Percentiles rank a stretch among this genome's conserved stretches.
These are phyloP conservation scores for Cavenderia fasciculata DNA, from an alignment of 78 protist species.

Conservation along the genomic window DNA sequence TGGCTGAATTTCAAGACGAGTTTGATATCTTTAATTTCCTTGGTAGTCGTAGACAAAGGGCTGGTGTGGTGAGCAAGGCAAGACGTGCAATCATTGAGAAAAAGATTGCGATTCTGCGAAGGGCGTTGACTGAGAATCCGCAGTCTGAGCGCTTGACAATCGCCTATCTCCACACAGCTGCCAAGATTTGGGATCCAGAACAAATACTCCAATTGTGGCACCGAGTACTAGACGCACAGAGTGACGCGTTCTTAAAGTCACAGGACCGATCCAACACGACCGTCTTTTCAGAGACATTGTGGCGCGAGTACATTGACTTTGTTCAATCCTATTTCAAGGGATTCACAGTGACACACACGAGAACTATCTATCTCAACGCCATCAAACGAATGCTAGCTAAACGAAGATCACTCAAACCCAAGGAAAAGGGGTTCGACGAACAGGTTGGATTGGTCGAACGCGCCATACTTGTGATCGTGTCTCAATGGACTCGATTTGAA, in stretches of 20 bases:
- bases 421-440: background rate
- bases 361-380: background rate
- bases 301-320: constrained; percentile 47
- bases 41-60: background rate
- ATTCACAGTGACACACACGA: constrained; percentile 9
- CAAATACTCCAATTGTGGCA: constrained; percentile 36
- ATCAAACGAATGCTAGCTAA: constrained; percentile 5
- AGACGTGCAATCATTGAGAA: constrained; percentile 26
- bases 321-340: constrained; percentile 20
- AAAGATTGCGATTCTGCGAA: constrained; percentile 32
- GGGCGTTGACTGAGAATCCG: constrained; percentile 29
- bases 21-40: constrained; percentile 8
- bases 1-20: constrained; percentile 48
- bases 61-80: too few relatives aligned
- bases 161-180: constrained; percentile 13
- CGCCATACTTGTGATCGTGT: constrained; percentile 5
- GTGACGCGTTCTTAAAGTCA: background rate
- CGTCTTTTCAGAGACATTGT: constrained; percentile 3
- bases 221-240: background rate
- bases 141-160: constrained; percentile 21
- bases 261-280: background rate
- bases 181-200: constrained; percentile 32
- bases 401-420: constrained; percentile 12
- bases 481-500: constrained; percentile 26
- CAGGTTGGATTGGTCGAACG: constrained; percentile 6